phyloP scores from a whole-genome alignment of 192 early-diverging fungal species.

The Backusella parvicylindrica region DNA sequence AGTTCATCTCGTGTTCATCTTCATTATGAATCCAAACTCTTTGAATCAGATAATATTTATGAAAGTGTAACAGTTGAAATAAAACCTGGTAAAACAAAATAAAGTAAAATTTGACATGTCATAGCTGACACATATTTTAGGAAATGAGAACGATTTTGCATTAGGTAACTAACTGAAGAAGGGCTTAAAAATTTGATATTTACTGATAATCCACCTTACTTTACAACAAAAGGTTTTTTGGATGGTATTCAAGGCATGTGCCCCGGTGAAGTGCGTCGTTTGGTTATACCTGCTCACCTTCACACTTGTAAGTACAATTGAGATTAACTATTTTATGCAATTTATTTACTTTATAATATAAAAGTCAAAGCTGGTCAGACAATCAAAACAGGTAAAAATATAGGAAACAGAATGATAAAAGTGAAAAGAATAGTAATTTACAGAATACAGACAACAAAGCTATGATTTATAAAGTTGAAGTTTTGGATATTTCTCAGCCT shows the following conservation, averaged over 20 bases:
- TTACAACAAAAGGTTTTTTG: constrained; percentile 12
- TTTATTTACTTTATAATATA: neutral
- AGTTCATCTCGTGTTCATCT: neutral
- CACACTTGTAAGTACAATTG: neutral
- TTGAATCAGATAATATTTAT: neutral
- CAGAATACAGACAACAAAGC: neutral
- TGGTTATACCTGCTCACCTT: constrained; percentile 14
- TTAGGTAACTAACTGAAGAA: neutral
- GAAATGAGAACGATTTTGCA: neutral
- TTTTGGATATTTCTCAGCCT: neutral
- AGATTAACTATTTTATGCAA: neutral
- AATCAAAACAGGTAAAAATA: constrained; percentile 4
- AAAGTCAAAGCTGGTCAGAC: neutral
- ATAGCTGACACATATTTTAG: neutral
- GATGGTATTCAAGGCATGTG: constrained; percentile 28
- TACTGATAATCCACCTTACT: neutral
- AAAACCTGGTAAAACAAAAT: neutral
- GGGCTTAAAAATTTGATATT: neutral
- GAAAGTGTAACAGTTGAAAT: neutral
- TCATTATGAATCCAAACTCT: neutral
- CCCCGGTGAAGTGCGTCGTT: constrained; percentile 19
- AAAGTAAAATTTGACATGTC: neutral
- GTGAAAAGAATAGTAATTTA: neutral
- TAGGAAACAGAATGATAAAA: neutral
- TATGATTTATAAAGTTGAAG: constrained; percentile 19